Conservation (phyloP, 2,329 filamentous ascomycete species). For the Stemphylium vesicarium region DNA sequence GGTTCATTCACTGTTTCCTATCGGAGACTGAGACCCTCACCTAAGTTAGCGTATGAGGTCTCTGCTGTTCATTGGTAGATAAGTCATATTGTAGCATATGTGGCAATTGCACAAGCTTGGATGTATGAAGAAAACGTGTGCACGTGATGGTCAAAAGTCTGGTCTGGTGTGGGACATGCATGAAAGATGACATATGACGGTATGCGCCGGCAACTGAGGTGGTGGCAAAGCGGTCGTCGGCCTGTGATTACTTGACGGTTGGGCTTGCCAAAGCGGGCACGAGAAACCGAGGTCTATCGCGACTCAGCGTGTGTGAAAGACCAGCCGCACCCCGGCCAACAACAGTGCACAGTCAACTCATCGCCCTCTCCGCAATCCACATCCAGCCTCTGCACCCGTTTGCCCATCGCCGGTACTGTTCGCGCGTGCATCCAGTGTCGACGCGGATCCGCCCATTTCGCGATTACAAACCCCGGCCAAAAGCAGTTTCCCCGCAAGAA, state of each 20-base stretch:
- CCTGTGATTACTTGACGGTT: slow-evolving; percentile 17
- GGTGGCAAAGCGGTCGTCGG: slow-evolving; percentile 14
- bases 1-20: slow-evolving; percentile 49
- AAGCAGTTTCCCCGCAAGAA: slow-evolving; percentile 17
- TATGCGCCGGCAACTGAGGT: background rate
- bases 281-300: slow-evolving; percentile 33
- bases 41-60: background rate
- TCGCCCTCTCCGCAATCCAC: background rate
- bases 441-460: slow-evolving; percentile 21
- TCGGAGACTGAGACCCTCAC: slow-evolving; percentile 32
- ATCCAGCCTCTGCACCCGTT: background rate
- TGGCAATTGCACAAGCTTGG: too few relatives aligned
- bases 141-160: background rate
- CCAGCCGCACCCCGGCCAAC: slow-evolving; percentile 26
- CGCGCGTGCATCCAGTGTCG: slow-evolving; percentile 2
- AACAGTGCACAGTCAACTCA: background rate
- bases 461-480: slow-evolving; percentile 3
- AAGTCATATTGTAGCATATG: background rate
- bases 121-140: background rate
- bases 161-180: background rate
- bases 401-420: background rate
- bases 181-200: background rate
- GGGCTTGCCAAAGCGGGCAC: slow-evolving; percentile 31
- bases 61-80: background rate
- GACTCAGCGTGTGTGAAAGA: slow-evolving; percentile 25